These are phyloP conservation scores for Albizia julibrissin DNA, from an alignment of 306 rosid species.

Conservation along the genomic window DNA sequence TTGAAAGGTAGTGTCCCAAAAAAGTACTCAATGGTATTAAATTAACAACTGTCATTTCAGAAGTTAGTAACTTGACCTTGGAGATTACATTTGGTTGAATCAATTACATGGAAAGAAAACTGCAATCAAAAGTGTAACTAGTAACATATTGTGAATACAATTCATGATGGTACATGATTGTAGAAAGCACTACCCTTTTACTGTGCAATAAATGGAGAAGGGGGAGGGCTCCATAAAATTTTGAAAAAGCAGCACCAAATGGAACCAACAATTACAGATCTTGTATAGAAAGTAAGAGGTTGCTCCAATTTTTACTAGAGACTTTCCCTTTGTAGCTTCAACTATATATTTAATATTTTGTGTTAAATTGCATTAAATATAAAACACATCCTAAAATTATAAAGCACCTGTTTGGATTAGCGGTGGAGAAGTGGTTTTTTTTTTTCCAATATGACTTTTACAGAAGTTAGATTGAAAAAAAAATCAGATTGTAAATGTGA, in stretches of 20 bases:
- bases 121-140: no score
- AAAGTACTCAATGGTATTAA: background rate
- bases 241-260: slow-evolving; percentile 1
- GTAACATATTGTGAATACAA: no score
- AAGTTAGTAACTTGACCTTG: no score
- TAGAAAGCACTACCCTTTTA: background rate
- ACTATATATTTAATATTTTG: background rate
- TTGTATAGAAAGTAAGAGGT: background rate
- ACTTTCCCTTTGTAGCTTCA: slow-evolving; percentile 1
- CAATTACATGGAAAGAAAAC: no score
- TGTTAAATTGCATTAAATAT: background rate
- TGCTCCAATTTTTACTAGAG: background rate
- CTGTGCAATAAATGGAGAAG: background rate
- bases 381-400: background rate
- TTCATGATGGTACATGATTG: no score
- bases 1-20: background rate
- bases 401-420: no score
- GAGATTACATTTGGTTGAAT: no score
- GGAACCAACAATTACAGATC: background rate
- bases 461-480: no score
- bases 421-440: no score
- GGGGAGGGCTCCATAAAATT: background rate
- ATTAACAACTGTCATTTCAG: no score
- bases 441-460: no score
- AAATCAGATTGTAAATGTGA: no score